These are phyloP conservation scores for Boletus tomentosulus DNA, from an alignment of 768 basidiomycete species.

Conservation along the genomic window DNA sequence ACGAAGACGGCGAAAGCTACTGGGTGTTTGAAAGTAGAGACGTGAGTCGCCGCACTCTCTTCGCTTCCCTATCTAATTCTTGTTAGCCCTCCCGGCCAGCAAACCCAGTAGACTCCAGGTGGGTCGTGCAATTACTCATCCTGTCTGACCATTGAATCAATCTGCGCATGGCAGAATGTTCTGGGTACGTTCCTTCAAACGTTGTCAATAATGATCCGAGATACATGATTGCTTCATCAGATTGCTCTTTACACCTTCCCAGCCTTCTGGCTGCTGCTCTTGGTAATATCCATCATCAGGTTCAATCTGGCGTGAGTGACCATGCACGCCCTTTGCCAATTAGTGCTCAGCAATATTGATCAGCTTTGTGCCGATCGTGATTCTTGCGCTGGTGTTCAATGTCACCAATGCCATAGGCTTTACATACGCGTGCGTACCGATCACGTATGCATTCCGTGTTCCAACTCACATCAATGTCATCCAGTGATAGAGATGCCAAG, in stretches of 20 bases:
- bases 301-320: constrained; percentile 76
- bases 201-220: constrained; percentile 10
- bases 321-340: constrained; percentile 1
- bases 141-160: constrained; percentile 4
- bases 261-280: constrained; percentile 76
- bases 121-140: constrained; percentile 25
- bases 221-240: constrained; percentile 36
- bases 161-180: constrained; percentile 64
- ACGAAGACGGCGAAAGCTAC: constrained; percentile 91
- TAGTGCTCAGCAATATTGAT: constrained; percentile 4
- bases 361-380: constrained; percentile 93
- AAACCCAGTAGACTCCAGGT: constrained; percentile 87
- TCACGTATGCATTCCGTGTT: constrained; percentile 1
- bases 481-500: constrained; percentile 88
- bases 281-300: constrained; percentile 87
- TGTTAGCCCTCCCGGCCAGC: constrained; percentile 79
- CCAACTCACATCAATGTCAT: constrained; percentile 11
- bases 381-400: constrained; percentile 94
- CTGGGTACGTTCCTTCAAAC: constrained; percentile 55
- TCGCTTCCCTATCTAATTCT: constrained; percentile 8
- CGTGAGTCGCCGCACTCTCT: constrained; percentile 44
- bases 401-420: constrained; percentile 94
- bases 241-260: constrained; percentile 90
- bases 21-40: constrained; percentile 99
- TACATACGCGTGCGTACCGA: constrained; percentile 76